Evolutionary conservation across 2,329 filamentous ascomycete species (phyloP), one percentile per base, ranked within the genome.

Genomic region (Pestalotiopsis sp.): DNA sequence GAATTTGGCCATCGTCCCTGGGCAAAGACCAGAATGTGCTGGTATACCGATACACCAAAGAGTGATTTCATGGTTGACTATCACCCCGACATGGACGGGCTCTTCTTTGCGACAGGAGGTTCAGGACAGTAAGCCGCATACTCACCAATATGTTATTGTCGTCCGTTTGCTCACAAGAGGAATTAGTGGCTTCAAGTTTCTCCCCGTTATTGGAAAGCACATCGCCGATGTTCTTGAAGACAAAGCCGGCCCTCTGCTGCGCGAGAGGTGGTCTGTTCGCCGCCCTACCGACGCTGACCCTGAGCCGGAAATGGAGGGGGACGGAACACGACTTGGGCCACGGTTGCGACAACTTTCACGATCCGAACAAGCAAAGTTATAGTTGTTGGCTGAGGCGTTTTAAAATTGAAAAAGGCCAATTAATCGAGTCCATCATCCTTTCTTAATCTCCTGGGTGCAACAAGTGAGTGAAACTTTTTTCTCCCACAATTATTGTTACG

Each of bases 11-110:
- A 86, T 0, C 78, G 87, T 4, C 81, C 83, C 0, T 90, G 89
- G 78, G 75, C 80, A 12, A 78, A 81, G 12, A 84, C 83, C 5
- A 80, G 87, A 4, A 77, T 91, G 57, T 91, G 89, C 72, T 91
- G 89, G 89, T 91, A 91, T 73, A 89, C 85, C 3, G 89, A 91
- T 78, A 91, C 89, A 68, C 88, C 88, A 0, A 83, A 83, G n/a
- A 88, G 88, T 1, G 86, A 91, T 71, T 91, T 91, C 74, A 82
- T 91, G 60, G 83, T 91, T 27, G 84, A 86, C 23, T 81, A 86
- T 68, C 88, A 91, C 69, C 88, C 89, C 0, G 73, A 77, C 1
- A 78, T 84, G 7, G 73, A 81, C 2, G 81, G 83, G 0, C 70
- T 87, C 0, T 87, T 87, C 69, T 40, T 87, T 1, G 85, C 84